Evolutionary conservation across 192 early-diverging fungal species (phyloP), one percentile per base, ranked within the genome.

Genomic region (Coemansia sp.): DNA sequence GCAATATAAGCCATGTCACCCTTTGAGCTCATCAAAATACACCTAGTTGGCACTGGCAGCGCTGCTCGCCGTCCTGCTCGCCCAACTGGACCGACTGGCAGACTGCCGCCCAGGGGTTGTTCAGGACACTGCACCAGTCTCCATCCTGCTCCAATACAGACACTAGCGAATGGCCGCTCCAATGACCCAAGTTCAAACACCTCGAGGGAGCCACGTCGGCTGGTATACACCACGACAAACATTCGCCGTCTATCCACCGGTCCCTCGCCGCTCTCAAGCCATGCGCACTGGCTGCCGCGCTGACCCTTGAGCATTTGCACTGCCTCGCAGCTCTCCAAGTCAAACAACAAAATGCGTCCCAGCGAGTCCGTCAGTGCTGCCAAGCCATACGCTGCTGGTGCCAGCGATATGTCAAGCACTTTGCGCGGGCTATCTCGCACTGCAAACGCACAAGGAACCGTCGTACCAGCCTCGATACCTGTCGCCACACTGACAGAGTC

Each of bases 291-390:
- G 55, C 80, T 77, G 50, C 80, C 80, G 12, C 80, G 74, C 10
- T 74, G 72, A 2, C 80, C 80, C 64, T 82, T 82, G 41, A 82
- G 74, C 80, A 82, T 82, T 9, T 77, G 72, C 22, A 77, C 60
- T 0, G 69, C 66, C 47, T 82, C 80, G 66, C 80, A 71, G 65
- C 46, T 77, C 62, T 71, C 80, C 22, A 77, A 63, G 20, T 82
- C 80, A 74, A 82, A 71, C 4, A 82, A 2, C 65, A 71, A 33
- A 24, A 77, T 68, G 2, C 80, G 72, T 0, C 79, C 79, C 10
- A 81, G 74, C 29, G 79, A 76, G 39, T 81, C 79, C 4, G 75
- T 73, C 61, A 81, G 71, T 15, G 80, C 75, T 1, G 80, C 80
- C 61, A 82, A 34, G 3, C 55, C 65, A 44, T 74, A 74, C 24